A percentile compares a stretch with the other conserved stretches of the same genome.
These are phyloP conservation scores for Penicillium sclerotiorum DNA, from an alignment of 2,329 filamentous ascomycete genomes.

Conservation along the genomic window DNA sequence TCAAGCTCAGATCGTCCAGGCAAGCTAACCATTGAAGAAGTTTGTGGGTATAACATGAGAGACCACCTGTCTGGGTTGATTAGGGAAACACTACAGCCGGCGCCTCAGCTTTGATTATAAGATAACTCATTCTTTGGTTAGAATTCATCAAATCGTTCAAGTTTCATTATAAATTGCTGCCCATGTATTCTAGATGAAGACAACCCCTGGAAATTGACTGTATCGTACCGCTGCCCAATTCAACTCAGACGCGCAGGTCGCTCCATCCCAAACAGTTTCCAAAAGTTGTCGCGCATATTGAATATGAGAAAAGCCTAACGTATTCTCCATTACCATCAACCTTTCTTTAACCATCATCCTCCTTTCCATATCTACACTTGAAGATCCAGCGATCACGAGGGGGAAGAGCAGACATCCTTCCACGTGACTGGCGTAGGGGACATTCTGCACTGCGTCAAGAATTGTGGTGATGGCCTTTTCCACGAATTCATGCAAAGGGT, in stretches of 20 bases:
- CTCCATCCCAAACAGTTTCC: conserved; percentile 43
- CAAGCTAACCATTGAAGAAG: conserved; percentile 38
- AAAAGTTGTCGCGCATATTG: conserved; percentile 45
- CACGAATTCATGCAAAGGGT: conserved; percentile 38
- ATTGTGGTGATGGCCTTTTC: conserved; percentile 38
- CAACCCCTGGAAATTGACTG: conserved; percentile 30
- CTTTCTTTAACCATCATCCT: conserved; percentile 44
- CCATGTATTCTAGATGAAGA: conserved; percentile 21
- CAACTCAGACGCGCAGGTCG: conserved; percentile 13
- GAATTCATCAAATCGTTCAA: too few species aligned
- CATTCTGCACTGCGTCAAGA: conserved; percentile 40
- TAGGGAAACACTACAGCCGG: not conserved
- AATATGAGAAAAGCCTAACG: conserved; percentile 48
- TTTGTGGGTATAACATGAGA: conserved; percentile 36
- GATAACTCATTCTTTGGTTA: too few species aligned
- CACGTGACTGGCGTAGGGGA: conserved; percentile 47
- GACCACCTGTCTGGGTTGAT: conserved; percentile 13
- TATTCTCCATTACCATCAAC: conserved; percentile 50
- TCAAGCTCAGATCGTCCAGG: conserved; percentile 26
- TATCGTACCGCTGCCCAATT: conserved; percentile 36
- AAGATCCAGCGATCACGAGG: conserved; percentile 47
- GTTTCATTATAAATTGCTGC: too few species aligned
- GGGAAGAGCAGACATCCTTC: conserved; percentile 48
- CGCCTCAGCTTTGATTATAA: not conserved
- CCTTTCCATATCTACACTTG: conserved; percentile 38